Conservation (phyloP, 1,284 basidiomycete genomes). For the Trichosporon ovoides region DNA sequence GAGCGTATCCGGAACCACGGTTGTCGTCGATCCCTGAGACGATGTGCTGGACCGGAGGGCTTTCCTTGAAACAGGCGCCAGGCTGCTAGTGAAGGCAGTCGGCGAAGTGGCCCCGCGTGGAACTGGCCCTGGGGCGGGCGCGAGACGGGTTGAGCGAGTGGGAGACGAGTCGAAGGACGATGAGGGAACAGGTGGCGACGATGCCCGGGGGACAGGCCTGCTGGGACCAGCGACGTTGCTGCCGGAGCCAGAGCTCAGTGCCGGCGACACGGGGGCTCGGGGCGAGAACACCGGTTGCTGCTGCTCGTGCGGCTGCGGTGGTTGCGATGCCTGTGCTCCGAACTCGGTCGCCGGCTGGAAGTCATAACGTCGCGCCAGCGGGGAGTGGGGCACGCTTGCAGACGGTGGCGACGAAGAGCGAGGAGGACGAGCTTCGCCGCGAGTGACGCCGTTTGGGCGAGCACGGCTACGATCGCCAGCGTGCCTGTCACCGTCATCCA, state of each 20-base stretch:
- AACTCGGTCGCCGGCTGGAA: background rate
- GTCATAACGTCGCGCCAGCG: background rate
- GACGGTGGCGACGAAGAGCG: background rate
- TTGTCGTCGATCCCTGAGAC: background rate
- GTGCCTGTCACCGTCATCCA: background rate
- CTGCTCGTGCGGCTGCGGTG: background rate
- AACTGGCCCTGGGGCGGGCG: no score
- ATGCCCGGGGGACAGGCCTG: background rate
- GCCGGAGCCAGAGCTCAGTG: background rate
- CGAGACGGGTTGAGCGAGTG: background rate
- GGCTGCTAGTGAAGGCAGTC: background rate
- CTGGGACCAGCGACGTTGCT: background rate
- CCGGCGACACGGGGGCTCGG: background rate
- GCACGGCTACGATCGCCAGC: constrained; percentile 1
- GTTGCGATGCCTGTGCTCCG: background rate
- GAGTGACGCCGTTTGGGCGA: constrained; percentile 2
- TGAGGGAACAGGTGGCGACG: background rate
- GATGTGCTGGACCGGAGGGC: background rate
- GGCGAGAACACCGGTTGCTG: background rate
- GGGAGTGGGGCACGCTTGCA: background rate
- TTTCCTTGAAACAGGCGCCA: background rate
- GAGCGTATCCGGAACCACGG: background rate
- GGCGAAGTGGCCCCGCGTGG: no score
- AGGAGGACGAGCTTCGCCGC: constrained; percentile 1
- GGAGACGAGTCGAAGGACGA: background rate